Evolutionary conservation across 2,329 filamentous ascomycete genomes (phyloP).

Genomic region (Aspergillus versicolor): DNA sequence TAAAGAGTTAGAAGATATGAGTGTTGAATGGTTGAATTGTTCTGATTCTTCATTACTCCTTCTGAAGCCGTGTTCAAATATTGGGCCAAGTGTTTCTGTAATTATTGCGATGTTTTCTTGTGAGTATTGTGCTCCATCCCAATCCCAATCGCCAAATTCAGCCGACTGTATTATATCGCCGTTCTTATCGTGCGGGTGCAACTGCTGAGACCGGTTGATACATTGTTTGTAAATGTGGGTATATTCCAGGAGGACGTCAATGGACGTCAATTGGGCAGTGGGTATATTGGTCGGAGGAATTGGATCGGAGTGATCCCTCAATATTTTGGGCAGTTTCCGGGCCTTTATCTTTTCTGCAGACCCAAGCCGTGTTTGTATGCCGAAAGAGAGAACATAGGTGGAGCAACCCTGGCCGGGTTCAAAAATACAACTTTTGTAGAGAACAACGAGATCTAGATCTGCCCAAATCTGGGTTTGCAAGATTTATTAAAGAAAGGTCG

Average conservation of each 20-base stretch:
- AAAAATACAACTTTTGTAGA: constrained; percentile 20
- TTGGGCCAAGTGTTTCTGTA: neutral
- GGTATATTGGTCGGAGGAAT: constrained; percentile 18
- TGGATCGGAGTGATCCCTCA: constrained; percentile 16
- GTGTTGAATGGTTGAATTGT: neutral
- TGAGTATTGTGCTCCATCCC: neutral
- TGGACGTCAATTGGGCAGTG: constrained; percentile 18
- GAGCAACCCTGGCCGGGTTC: neutral
- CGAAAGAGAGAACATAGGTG: constrained; percentile 21
- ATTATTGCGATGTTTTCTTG: neutral
- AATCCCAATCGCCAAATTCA: neutral
- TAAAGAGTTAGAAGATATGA: neutral
- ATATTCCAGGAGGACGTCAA: constrained; percentile 24
- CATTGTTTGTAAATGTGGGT: neutral
- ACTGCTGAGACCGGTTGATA: neutral
- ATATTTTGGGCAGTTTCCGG: constrained; percentile 16
- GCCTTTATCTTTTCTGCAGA: neutral
- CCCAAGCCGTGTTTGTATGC: constrained; percentile 17
- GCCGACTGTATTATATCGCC: neutral
- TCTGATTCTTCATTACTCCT: neutral
- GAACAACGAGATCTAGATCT: constrained; percentile 27
- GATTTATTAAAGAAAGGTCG: neutral
- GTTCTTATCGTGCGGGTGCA: neutral
- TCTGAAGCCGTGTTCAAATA: neutral
- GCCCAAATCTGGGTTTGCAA: constrained; percentile 30